phyloP scores from a whole-genome alignment of 106 monocot genomes.

The Dendrobium huoshanense region DNA sequence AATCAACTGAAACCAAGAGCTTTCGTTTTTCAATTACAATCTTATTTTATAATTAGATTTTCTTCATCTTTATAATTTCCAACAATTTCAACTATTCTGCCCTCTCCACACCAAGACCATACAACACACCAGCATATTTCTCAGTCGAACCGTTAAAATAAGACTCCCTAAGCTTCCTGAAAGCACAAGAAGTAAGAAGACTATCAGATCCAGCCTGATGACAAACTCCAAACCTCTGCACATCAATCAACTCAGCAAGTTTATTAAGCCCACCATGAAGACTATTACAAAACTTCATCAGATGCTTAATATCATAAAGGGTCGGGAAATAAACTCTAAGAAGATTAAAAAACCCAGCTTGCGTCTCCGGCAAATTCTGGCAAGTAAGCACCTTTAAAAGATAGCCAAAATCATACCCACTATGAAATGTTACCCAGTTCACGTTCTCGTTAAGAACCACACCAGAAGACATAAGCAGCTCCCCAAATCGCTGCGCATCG shows the following conservation, averaged over 20 bases:
- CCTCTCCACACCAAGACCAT: slow-evolving; percentile 27
- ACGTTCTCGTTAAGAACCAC: slow-evolving; percentile 42
- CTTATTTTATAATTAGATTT: slow-evolving; percentile 4
- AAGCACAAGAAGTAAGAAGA: slow-evolving; percentile 21
- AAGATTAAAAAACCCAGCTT: slow-evolving; percentile 31
- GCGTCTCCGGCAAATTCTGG: slow-evolving; percentile 29
- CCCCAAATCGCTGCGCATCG: slow-evolving; percentile 27
- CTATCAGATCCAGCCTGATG: slow-evolving; percentile 39
- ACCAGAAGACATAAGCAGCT: slow-evolving; percentile 60
- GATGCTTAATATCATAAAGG: slow-evolving; percentile 26
- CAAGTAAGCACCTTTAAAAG: slow-evolving; percentile 40
- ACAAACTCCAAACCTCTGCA: slow-evolving; percentile 31
- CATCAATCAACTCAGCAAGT: slow-evolving; percentile 31
- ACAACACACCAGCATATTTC: slow-evolving; percentile 25
- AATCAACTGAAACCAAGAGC: no score
- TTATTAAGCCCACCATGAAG: slow-evolving; percentile 34
- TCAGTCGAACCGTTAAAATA: slow-evolving; percentile 29
- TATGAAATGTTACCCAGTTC: slow-evolving; percentile 52
- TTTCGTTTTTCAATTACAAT: neutral
- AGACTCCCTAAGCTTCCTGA: slow-evolving; percentile 27
- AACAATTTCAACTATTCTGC: slow-evolving; percentile 10
- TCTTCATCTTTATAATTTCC: slow-evolving; percentile 6
- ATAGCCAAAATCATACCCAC: slow-evolving; percentile 51
- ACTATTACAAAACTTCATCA: slow-evolving; percentile 38
- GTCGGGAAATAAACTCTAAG: slow-evolving; percentile 31